Percentiles rank a stretch among this genome's conserved stretches.
phyloP scores from a whole-genome alignment of 352 stramenopile species.

The Phytopythium aichiense region DNA sequence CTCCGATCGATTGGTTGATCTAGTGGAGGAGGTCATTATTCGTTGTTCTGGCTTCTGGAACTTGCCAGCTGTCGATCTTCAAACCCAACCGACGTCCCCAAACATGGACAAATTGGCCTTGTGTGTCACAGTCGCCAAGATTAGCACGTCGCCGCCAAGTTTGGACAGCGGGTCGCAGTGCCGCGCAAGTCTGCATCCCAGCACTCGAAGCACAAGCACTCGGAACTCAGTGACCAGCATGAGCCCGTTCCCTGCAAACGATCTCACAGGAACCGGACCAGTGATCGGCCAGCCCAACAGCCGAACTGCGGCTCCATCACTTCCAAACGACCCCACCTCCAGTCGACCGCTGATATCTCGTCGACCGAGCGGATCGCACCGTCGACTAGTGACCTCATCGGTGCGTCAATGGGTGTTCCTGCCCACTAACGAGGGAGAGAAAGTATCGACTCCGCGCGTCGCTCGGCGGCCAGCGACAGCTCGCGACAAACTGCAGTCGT shows the following conservation, averaged over 20 bases:
- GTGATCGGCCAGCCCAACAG: constrained; percentile 1
- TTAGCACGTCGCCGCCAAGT: background rate
- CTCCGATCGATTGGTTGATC: too few species aligned
- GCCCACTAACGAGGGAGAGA: background rate
- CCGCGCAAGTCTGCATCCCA: too few species aligned
- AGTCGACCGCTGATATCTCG: background rate
- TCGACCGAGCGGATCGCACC: background rate
- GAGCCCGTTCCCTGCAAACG: background rate
- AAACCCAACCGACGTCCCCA: too few species aligned
- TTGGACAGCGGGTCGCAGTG: background rate
- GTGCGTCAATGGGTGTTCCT: constrained; percentile 7
- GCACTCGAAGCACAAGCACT: too few species aligned
- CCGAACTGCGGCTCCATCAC: background rate
- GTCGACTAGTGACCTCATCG: background rate
- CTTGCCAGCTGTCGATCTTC: too few species aligned
- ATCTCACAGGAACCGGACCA: background rate
- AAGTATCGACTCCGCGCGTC: background rate
- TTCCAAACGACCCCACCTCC: background rate
- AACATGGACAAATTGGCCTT: too few species aligned
- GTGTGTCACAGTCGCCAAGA: too few species aligned
- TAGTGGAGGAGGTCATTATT: too few species aligned
- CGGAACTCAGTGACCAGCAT: background rate
- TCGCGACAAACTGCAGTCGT: background rate
- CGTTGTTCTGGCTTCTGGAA: too few species aligned
- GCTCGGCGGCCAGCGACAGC: background rate